A percentile compares a stretch with the other conserved stretches of the same genome.
Evolutionary conservation across 169 alveolate species (phyloP).

Genomic region (Blepharisma undulans): DNA sequence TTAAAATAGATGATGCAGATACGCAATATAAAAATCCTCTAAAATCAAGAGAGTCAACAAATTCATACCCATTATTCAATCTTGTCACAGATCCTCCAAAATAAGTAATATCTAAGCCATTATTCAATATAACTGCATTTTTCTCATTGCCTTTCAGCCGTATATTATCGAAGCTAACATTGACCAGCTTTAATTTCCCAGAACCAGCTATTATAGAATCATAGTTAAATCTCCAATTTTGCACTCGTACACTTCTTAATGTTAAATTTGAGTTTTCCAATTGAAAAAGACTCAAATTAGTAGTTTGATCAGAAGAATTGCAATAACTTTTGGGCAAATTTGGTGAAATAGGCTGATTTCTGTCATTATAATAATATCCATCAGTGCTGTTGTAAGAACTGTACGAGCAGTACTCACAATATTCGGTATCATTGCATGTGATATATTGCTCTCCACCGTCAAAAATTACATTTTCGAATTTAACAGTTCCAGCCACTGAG

Average conservation of each 20-base stretch:
- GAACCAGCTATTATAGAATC: neutral
- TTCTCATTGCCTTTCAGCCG: neutral
- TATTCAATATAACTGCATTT: neutral
- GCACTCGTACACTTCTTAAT: too few relatives aligned
- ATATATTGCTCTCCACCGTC: neutral
- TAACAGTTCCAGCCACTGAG: too few relatives aligned
- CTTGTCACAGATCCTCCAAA: neutral
- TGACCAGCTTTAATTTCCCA: neutral
- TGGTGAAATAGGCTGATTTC: too few relatives aligned
- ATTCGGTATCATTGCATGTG: neutral
- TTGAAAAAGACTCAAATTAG: too few relatives aligned
- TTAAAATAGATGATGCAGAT: too few relatives aligned
- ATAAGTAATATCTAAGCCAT: too few relatives aligned
- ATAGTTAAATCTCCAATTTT: neutral
- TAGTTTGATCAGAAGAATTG: too few relatives aligned
- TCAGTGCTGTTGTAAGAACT: neutral
- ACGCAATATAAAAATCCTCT: too few relatives aligned
- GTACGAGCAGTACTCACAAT: neutral
- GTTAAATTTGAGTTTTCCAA: too few relatives aligned
- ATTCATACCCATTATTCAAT: neutral
- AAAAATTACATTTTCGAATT: neutral
- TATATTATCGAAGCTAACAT: neutral
- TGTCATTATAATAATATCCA: neutral
- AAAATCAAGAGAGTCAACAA: too few relatives aligned
- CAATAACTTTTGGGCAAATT: too few relatives aligned